Evolutionary conservation across 768 basidiomycete species (phyloP).

Genomic region (Pleurotus ostreatus): DNA sequence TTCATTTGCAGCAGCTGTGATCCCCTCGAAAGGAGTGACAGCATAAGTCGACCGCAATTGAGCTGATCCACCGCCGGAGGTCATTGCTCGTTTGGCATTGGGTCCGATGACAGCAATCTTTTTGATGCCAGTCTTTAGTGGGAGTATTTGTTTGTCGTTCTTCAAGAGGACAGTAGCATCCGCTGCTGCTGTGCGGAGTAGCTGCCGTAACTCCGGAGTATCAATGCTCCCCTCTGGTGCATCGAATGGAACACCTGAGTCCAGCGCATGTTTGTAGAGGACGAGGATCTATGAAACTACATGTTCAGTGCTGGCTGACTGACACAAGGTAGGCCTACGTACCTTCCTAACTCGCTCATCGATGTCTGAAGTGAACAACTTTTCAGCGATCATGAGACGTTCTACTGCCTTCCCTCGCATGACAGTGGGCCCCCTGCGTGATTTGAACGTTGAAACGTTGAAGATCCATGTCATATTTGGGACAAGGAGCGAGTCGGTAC

Average conservation of each 20-base stretch:
- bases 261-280: constrained; percentile 40
- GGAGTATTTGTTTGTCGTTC: constrained; percentile 46
- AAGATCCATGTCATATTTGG: too few relatives aligned
- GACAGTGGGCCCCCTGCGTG: constrained; percentile 9
- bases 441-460: too few relatives aligned
- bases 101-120: constrained; percentile 59
- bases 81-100: constrained; percentile 49
- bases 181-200: constrained; percentile 48
- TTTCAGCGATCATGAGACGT: constrained; percentile 43
- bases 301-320: not conserved
- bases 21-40: constrained; percentile 56
- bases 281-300: constrained; percentile 37
- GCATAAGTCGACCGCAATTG: constrained; percentile 45
- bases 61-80: constrained; percentile 61
- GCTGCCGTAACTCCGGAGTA: constrained; percentile 40
- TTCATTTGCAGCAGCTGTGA: constrained; percentile 36
- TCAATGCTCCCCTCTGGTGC: constrained; percentile 42
- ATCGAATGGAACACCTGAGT: constrained; percentile 53
- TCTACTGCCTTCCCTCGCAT: constrained; percentile 17
- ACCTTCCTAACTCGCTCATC: constrained; percentile 49
- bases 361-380: constrained; percentile 41
- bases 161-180: constrained; percentile 58
- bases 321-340: constrained; percentile 15
- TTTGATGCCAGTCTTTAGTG: constrained; percentile 33
- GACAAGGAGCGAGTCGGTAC: not conserved